phyloP scores from a whole-genome alignment of 257 asterid species.

The Solanum dulcamara region DNA sequence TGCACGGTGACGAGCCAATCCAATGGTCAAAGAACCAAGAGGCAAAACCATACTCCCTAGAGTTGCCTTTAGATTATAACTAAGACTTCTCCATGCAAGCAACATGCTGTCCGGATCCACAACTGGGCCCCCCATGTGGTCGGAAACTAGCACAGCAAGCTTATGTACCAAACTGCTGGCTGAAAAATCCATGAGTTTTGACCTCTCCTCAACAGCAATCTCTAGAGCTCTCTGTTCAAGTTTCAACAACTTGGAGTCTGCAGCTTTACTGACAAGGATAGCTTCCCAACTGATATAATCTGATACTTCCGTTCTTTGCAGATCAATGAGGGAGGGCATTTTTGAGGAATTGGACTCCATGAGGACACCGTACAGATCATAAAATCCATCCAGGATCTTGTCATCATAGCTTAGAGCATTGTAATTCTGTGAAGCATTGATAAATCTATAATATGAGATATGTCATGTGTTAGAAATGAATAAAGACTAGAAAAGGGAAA shows the following conservation, averaged over 20 bases:
- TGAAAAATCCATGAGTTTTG: conserved; percentile 23
- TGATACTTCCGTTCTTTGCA: conserved; percentile 71
- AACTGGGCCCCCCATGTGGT: conserved; percentile 96
- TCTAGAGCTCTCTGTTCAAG: conserved; percentile 73
- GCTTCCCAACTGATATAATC: conserved; percentile 82
- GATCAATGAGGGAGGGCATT: conserved; percentile 91
- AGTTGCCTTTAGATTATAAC: conserved; percentile 43
- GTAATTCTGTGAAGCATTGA: conserved; percentile 89
- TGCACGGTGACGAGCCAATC: conserved; percentile 98
- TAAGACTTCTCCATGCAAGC: conserved; percentile 67
- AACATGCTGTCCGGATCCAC: conserved; percentile 71
- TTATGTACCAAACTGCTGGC: conserved; percentile 44
- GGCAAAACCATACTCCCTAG: conserved; percentile 95
- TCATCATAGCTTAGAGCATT: conserved; percentile 91
- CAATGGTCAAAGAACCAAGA: conserved; percentile 79
- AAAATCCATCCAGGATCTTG: conserved; percentile 93
- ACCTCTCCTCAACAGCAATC: conserved; percentile 43
- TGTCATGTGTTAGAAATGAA: conserved; percentile 37
- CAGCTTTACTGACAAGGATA: conserved; percentile 64
- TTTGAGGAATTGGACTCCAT: conserved; percentile 55
- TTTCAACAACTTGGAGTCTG: conserved; percentile 65
- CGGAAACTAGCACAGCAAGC: conserved; percentile 71
- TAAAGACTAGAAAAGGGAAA: not conserved
- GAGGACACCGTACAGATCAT: conserved; percentile 72
- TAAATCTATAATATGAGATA: conserved; percentile 74